Base-by-base conservation (phyloP, 768 basidiomycete genomes). In the Leucocoprinus birnbaumii region DNA sequence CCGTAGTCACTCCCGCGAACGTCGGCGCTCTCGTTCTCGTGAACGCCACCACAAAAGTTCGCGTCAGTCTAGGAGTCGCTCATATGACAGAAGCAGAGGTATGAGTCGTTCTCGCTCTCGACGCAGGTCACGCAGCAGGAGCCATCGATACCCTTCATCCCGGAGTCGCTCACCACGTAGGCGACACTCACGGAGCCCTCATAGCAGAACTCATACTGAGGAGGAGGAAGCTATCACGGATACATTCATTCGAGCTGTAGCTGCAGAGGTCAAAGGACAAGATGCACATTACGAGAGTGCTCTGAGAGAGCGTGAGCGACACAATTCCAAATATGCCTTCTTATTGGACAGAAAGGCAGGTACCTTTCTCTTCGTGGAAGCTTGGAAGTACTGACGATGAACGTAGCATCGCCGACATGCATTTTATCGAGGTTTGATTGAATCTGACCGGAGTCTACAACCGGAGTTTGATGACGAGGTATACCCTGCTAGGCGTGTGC, bases 381-480 rank as follows among this genome's bases (percentile, higher is more conserved):
- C 49, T 31, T 31, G 31, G 40, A 53, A 61, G 48, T 56, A 21
- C 19, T 45, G 51, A 35, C 58, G 31, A 49, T 22, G 16, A 16
- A 22, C 26, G 16, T 62, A 91, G 90, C 85, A 89, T 66, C 86
- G 83, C 22, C 75, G 86, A 51, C 78, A 91, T 65, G 82, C 80
- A 26, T 86, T 82, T 63, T 92, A 89, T 66, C 78, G 80, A 41
- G 84, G 86, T 13, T 73, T 92, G 18, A 68, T 91, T 5, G 82
- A 85, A 58, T 83, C 80, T 3, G 75, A 76, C 27, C 75, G 78
- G 40, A 60, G 67, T 31, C 60, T 83, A 19, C 80, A 86, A 24
- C 79, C 86, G 7, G 87, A 88, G 61, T 94, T 94, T 65, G 85
- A 90, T 56, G 91, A 94, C 61, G 91, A 94, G 61, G 91, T 81